Conservation (phyloP, 2,329 filamentous ascomycete genomes). For the Monilinia aucupariae region DNA sequence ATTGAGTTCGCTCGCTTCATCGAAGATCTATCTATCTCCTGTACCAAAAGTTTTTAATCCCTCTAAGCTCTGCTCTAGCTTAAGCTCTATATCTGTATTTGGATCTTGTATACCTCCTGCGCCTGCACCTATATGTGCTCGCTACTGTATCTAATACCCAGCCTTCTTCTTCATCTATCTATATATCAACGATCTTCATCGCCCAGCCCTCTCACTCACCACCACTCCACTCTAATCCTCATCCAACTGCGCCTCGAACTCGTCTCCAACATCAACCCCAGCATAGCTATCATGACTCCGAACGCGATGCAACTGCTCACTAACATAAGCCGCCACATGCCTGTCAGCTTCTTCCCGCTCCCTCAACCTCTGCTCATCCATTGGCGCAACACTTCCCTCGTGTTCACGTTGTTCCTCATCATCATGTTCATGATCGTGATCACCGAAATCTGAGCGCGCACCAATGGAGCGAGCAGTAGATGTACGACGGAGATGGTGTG, state of each 20-base stretch:
- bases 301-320: slow-evolving; percentile 71
- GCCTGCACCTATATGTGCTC: neutral
- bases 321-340: slow-evolving; percentile 76
- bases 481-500: slow-evolving; percentile 60
- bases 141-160: neutral
- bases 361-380: slow-evolving; percentile 47
- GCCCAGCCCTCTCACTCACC: neutral
- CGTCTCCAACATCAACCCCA: slow-evolving; percentile 46
- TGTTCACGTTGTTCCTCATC: slow-evolving; percentile 33
- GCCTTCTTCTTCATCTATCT: neutral
- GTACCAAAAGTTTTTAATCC: neutral
- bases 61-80: neutral
- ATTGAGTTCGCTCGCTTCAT: neutral
- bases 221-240: slow-evolving; percentile 19
- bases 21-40: neutral
- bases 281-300: slow-evolving; percentile 44
- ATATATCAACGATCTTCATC: neutral
- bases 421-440: slow-evolving; percentile 28
- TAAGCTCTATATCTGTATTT: neutral
- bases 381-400: slow-evolving; percentile 42
- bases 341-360: slow-evolving; percentile 54
- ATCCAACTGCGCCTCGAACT: slow-evolving; percentile 56
- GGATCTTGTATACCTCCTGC: neutral
- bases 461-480: slow-evolving; percentile 81
- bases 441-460: slow-evolving; percentile 70